phyloP scores from a whole-genome alignment of 148 eudicot species.

The Arbutus unedo region DNA sequence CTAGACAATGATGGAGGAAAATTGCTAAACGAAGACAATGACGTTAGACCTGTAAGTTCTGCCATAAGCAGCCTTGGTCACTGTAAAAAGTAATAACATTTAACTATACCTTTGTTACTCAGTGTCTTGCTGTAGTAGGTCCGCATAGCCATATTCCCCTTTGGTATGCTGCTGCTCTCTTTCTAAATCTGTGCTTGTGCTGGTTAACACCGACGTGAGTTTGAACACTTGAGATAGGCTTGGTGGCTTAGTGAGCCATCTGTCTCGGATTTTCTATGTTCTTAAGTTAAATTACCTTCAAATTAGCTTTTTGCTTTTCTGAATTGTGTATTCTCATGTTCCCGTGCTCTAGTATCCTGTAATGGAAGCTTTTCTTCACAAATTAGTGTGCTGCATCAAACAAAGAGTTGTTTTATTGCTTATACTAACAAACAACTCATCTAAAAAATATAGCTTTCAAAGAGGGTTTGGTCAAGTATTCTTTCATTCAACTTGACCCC shows the following conservation, averaged over 20 bases:
- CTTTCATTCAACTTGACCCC: background rate
- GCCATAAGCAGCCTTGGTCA: background rate
- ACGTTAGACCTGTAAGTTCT: conserved; percentile 78
- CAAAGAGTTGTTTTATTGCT: background rate
- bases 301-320: too few relatives aligned
- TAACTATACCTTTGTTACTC: background rate
- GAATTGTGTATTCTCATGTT: too few relatives aligned
- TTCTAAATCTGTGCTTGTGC: background rate
- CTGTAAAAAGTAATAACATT: background rate
- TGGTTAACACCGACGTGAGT: background rate
- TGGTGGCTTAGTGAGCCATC: background rate
- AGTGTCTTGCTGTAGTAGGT: conserved; percentile 6
- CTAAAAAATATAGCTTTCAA: background rate
- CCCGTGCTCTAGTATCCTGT: background rate
- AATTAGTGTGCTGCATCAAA: background rate
- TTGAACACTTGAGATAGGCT: background rate
- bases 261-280: background rate
- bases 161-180: background rate
- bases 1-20: conserved; percentile 78
- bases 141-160: background rate
- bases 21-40: conserved; percentile 89
- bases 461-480: background rate
- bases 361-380: background rate
- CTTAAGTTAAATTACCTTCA: background rate
- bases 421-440: background rate